Percentiles rank a stretch among this genome's conserved stretches.
Evolutionary conservation across 2,329 filamentous ascomycete species (phyloP).

Genomic region (Monosporascus ibericus): DNA sequence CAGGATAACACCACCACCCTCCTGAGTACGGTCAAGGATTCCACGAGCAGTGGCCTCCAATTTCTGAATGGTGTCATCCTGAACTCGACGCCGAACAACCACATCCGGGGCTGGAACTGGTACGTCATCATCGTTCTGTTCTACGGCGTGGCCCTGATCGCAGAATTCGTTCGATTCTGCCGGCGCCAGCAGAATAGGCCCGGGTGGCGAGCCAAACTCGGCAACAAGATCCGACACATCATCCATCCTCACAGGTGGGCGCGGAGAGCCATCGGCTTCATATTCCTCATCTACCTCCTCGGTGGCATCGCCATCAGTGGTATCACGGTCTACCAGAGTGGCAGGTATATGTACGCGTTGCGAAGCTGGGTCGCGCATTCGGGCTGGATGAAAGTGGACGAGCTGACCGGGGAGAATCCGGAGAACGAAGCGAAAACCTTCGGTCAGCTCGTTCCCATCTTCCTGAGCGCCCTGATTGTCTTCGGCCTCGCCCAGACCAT

Average conservation of each 20-base stretch:
- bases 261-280: too few relatives aligned
- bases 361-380: constrained; percentile 21
- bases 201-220: constrained; percentile 11
- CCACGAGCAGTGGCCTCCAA: constrained; percentile 4
- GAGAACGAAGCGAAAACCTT: constrained; percentile 28
- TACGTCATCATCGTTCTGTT: constrained; percentile 19
- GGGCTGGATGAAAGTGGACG: constrained; percentile 14
- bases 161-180: constrained; percentile 14
- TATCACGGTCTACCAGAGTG: constrained; percentile 12
- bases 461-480: constrained; percentile 22
- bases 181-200: constrained; percentile 11
- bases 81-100: constrained; percentile 12
- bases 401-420: constrained; percentile 11
- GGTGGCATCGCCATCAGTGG: constrained; percentile 19
- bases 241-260: neutral
- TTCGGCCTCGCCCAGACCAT: constrained; percentile 26
- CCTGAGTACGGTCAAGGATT: constrained; percentile 8
- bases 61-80: constrained; percentile 13
- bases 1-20: constrained; percentile 10
- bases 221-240: constrained; percentile 4
- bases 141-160: constrained; percentile 16
- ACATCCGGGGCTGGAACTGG: constrained; percentile 19
- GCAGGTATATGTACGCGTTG: constrained; percentile 21
- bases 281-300: constrained; percentile 16
- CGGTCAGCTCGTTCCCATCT: constrained; percentile 30